A percentile compares a stretch with the other conserved stretches of the same genome.
These are phyloP conservation scores for Rhizopogon rudus DNA, from an alignment of 768 basidiomycete species.

Conservation along the genomic window DNA sequence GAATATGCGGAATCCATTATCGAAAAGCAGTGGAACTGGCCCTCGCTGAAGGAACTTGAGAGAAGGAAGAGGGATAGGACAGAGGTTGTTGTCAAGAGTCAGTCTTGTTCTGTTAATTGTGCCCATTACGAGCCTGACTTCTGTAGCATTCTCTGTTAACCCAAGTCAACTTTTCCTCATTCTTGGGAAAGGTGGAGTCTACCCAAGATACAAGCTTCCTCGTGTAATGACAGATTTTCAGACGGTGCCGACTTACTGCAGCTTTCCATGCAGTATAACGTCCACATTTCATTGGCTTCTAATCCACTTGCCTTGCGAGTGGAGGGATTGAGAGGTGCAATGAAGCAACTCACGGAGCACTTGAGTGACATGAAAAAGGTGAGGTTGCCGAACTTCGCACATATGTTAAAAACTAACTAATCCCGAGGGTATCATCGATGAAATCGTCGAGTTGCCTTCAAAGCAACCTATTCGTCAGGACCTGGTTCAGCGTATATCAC, in stretches of 20 bases:
- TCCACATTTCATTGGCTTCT: constrained; percentile 53
- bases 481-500: constrained; percentile 62
- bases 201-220: background rate
- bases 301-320: constrained; percentile 56
- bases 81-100: constrained; percentile 43
- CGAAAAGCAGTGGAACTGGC: constrained; percentile 67
- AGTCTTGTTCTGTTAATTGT: constrained; percentile 17
- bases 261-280: constrained; percentile 54
- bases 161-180: constrained; percentile 63
- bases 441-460: constrained; percentile 40
- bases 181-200: constrained; percentile 57
- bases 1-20: constrained; percentile 48
- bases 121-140: background rate
- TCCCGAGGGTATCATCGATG: constrained; percentile 23
- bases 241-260: constrained; percentile 62
- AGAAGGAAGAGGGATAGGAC: constrained; percentile 45
- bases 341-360: constrained; percentile 44
- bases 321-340: constrained; percentile 49
- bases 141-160: constrained; percentile 50
- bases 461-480: constrained; percentile 37
- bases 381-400: constrained; percentile 6
- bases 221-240: constrained; percentile 18
- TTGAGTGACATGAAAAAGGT: constrained; percentile 49
- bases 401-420: background rate
- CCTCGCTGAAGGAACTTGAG: constrained; percentile 48